phyloP scores from a whole-genome alignment of 2,329 filamentous ascomycete species.

The Diplodia sapinea region DNA sequence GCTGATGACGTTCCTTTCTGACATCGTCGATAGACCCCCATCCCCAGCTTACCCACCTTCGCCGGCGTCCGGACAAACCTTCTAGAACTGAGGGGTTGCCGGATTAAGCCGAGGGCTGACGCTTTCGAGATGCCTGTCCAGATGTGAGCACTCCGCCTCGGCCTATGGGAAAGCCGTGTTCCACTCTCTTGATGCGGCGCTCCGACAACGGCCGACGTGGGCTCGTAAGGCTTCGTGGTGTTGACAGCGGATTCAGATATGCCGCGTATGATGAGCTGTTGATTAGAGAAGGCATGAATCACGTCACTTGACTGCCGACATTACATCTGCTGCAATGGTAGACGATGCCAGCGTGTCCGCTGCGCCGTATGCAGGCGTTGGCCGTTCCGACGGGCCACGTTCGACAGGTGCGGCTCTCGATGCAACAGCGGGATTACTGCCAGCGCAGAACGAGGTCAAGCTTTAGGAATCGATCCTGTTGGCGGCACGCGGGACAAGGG shows the following conservation, averaged over 20 bases:
- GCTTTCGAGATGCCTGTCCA: not conserved
- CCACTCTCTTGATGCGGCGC: too few relatives aligned
- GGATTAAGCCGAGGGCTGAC: not conserved
- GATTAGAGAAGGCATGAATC: not conserved
- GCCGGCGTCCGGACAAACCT: not conserved
- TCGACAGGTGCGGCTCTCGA: constrained; percentile 11
- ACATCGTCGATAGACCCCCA: constrained; percentile 1
- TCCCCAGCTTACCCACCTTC: not conserved
- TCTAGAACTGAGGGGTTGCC: not conserved
- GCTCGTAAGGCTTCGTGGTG: not conserved
- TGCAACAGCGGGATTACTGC: not conserved
- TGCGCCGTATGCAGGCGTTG: not conserved
- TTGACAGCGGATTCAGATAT: not conserved
- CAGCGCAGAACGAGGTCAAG: constrained; percentile 11
- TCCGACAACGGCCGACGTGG: not conserved
- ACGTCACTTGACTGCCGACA: not conserved
- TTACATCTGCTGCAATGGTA: not conserved
- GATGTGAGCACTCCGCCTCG: not conserved
- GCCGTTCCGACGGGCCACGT: constrained; percentile 13
- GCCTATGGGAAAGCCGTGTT: not conserved
- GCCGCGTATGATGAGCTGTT: not conserved
- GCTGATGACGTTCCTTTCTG: constrained; percentile 2
- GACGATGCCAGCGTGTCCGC: not conserved
- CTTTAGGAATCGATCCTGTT: not conserved
- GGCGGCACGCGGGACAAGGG: not conserved